A percentile compares a stretch with the other conserved stretches of the same genome.
Conservation (phyloP, 1,284 basidiomycete genomes). For the Puccinia coronata region DNA sequence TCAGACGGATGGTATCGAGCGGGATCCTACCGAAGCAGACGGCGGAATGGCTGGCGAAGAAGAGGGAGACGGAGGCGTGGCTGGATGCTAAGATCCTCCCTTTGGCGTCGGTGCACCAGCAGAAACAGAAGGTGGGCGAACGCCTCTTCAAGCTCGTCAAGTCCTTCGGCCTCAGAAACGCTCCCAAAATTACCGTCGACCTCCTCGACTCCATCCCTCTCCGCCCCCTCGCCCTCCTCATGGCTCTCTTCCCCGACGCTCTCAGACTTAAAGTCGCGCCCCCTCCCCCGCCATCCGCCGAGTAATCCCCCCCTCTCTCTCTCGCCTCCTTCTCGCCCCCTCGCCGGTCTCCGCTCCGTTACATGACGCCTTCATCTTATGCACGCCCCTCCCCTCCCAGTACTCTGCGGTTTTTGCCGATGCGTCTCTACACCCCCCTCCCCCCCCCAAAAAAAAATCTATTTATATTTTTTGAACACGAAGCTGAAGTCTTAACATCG, state of each 20-base stretch:
- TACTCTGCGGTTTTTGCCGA: no score
- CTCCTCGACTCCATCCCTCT: constrained; percentile 81
- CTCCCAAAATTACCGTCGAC: constrained; percentile 78
- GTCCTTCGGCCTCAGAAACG: constrained; percentile 73
- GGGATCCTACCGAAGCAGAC: background rate
- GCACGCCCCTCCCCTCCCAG: no score
- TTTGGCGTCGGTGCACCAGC: constrained; percentile 14
- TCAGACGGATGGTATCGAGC: background rate
- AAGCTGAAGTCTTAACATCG: no score
- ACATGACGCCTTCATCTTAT: no score
- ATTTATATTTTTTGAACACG: no score
- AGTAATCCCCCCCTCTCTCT: no score
- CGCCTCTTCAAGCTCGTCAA: constrained; percentile 71
- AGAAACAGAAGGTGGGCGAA: constrained; percentile 55
- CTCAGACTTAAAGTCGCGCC: constrained; percentile 66
- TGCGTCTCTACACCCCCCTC: no score
- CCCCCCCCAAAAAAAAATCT: no score
- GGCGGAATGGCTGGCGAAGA: background rate
- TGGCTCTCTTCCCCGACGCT: constrained; percentile 79
- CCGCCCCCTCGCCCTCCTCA: constrained; percentile 75
- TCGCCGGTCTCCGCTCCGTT: no score
- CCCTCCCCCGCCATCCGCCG: background rate
- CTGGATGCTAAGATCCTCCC: constrained; percentile 13
- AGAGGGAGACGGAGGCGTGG: constrained; percentile 10
- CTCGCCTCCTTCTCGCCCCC: no score